A percentile compares a stretch with the other conserved stretches of the same genome.
These are phyloP conservation scores for Heliocybe sulcata DNA, from an alignment of 1,284 basidiomycete species.

Conservation along the genomic window DNA sequence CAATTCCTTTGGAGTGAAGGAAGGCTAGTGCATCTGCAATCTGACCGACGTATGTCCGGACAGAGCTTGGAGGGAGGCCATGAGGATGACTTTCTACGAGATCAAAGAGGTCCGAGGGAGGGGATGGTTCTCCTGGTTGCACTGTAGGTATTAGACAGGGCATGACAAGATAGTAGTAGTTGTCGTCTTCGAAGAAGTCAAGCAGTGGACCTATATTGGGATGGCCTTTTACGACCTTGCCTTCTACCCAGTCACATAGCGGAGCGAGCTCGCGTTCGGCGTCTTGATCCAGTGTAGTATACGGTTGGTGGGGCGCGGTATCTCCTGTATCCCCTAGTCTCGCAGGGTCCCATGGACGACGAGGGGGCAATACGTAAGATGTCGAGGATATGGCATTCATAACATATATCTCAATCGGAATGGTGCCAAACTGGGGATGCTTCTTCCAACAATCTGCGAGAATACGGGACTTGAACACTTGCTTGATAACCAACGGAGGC, in stretches of 20 bases:
- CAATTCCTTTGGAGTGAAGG: slow-evolving; percentile 86
- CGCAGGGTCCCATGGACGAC: slow-evolving; percentile 76
- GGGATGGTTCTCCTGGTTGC: slow-evolving; percentile 38
- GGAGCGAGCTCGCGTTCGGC: not conserved
- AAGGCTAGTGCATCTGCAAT: slow-evolving; percentile 90
- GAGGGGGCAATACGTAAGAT: slow-evolving; percentile 62
- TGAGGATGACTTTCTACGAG: slow-evolving; percentile 87
- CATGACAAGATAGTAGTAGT: slow-evolving; percentile 91
- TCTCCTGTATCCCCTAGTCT: slow-evolving; percentile 23
- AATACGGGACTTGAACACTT: slow-evolving; percentile 97
- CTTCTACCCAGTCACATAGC: slow-evolving; percentile 49
- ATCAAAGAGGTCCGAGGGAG: slow-evolving; percentile 88
- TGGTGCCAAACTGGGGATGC: slow-evolving; percentile 91
- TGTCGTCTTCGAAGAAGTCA: slow-evolving; percentile 96
- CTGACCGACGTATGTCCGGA: slow-evolving; percentile 88
- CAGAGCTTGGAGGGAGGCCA: slow-evolving; percentile 71
- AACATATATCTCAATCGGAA: slow-evolving; percentile 98
- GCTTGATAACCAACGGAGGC: slow-evolving; percentile 88
- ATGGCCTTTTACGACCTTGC: slow-evolving; percentile 70
- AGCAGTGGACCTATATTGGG: slow-evolving; percentile 91
- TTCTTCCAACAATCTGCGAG: slow-evolving; percentile 99
- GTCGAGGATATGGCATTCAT: slow-evolving; percentile 85
- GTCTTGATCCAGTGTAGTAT: not conserved
- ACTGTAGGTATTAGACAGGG: slow-evolving; percentile 63
- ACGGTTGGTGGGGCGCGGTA: not conserved